A percentile compares a stretch with the other conserved stretches of the same genome.
phyloP scores from a whole-genome alignment of 2,329 filamentous ascomycete species.

The Graphiopsis chlorocephala region DNA sequence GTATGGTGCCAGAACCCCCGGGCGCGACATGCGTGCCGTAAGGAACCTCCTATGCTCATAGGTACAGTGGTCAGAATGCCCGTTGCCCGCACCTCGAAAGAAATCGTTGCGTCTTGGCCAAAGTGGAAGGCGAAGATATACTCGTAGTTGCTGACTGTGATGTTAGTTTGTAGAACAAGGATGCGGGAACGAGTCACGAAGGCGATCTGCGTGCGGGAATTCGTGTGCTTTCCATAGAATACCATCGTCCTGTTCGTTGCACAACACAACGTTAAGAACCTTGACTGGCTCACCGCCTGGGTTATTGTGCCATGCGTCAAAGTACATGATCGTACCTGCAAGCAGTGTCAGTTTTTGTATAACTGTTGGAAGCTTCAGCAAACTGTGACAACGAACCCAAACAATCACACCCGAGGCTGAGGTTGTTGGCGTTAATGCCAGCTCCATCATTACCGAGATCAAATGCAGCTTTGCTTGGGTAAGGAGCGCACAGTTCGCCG shows the following conservation, averaged over 20 bases:
- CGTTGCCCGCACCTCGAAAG: slow-evolving; percentile 62
- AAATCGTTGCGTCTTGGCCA: slow-evolving; percentile 60
- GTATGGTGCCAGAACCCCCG: slow-evolving; percentile 64
- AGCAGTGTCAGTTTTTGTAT: slow-evolving; percentile 32
- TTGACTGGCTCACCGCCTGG: slow-evolving; percentile 54
- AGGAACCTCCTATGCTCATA: slow-evolving; percentile 53
- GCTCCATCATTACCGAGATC: slow-evolving; percentile 69
- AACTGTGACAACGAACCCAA: slow-evolving; percentile 46
- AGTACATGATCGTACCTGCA: slow-evolving; percentile 49
- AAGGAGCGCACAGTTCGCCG: slow-evolving; percentile 62
- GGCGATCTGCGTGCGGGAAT: slow-evolving; percentile 62
- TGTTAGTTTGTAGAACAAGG: slow-evolving; percentile 65
- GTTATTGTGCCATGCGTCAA: slow-evolving; percentile 56
- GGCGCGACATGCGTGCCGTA: slow-evolving; percentile 58
- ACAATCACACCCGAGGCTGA: slow-evolving; percentile 66
- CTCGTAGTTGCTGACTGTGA: slow-evolving; percentile 69
- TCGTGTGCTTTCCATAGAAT: slow-evolving; percentile 71
- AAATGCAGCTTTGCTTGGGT: slow-evolving; percentile 68
- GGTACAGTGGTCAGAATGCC: slow-evolving; percentile 63
- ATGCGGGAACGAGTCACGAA: slow-evolving; percentile 61
- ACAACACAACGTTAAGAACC: slow-evolving; percentile 61
- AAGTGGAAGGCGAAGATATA: slow-evolving; percentile 66
- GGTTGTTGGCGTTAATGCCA: slow-evolving; percentile 65
- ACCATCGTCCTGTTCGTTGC: slow-evolving; percentile 68
- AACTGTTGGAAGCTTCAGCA: background rate